Base-by-base conservation (phyloP, 164 flowering plant genomes). In the Magnolia changhungtana region DNA sequence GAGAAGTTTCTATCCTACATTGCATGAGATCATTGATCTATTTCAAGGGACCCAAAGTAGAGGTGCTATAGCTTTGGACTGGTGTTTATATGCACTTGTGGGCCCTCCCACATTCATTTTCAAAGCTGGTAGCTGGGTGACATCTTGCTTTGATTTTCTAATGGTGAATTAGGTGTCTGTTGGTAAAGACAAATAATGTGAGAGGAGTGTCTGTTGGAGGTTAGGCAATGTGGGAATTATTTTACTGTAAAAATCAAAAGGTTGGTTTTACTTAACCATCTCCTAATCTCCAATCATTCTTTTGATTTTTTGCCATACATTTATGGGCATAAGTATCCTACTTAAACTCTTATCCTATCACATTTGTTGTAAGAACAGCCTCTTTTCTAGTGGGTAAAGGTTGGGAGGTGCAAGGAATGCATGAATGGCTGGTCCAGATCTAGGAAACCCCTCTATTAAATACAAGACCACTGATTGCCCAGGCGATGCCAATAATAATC, bases 141-240 rank as follows among this genome's bases (percentile, higher is more conserved):
- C n/a, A 18, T 69, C 71, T 69, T 37, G 71, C 50, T 37, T 29
- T 13, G 50, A 67, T 29, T 37, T 63, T 72, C 71, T 69, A 67
- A 63, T 72, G 72, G 67, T 55, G 75, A 82, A 71, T 65, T 79
- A 58, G 50, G 64, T 70, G 45, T 79, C 76, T 76, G 88, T 86
- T 88, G 85, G 80, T 80, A 51, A 86, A 86, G 90, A 80, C 92
- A 81, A 79, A 84, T 83, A 67, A 83, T 91, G 86, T 91, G 95
- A 80, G 58, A 31, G 45, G 51, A 72, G 79, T 55, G 19, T 78
- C 82, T 69, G 93, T 88, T 90, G 82, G 77, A 82, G 81, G 77
- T 83, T 89, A 83, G 96, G 92, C 82, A 81, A 74, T 67, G 72
- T 68, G 81, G 13, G 51, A 63, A 72, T n/a, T 80, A 78, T 37